Evolutionary conservation across 2,329 filamentous ascomycete genomes (phyloP).

Genomic region (Diaporthe batatas): DNA sequence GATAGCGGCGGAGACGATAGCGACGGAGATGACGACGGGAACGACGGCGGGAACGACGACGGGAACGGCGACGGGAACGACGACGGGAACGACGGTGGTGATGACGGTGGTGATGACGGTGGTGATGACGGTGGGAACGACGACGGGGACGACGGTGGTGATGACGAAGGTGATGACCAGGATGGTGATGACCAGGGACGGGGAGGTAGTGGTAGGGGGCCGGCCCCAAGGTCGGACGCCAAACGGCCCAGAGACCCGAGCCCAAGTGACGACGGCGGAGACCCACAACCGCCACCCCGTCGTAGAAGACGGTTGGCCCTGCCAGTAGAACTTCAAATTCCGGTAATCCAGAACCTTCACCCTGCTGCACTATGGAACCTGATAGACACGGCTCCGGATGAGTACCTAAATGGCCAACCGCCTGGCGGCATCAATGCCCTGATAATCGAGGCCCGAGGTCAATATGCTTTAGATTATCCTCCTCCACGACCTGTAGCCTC

Average conservation of each 20-base stretch:
- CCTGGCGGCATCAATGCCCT: neutral
- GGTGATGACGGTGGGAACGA: too few species aligned
- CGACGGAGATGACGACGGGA: too few species aligned
- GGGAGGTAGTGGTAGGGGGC: neutral
- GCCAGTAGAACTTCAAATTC: neutral
- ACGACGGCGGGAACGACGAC: too few species aligned
- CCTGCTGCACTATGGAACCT: neutral
- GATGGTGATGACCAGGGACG: too few species aligned
- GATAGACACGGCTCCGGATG: neutral
- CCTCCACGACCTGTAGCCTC: neutral
- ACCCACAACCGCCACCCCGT: neutral
- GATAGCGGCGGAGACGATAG: too few species aligned
- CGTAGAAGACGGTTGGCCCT: neutral
- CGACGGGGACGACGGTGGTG: too few species aligned
- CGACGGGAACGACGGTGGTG: too few species aligned
- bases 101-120: too few species aligned
- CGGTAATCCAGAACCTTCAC: neutral
- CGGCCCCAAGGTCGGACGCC: neutral
- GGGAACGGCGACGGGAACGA: too few species aligned
- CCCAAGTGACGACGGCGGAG: neutral
- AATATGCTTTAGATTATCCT: neutral
- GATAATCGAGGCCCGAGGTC: neutral
- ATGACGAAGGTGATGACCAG: too few species aligned
- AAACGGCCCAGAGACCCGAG: neutral
- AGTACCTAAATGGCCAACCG: neutral